phyloP scores from a whole-genome alignment of 2,329 filamentous ascomycete genomes.

The Emmonsiellopsis sp. region DNA sequence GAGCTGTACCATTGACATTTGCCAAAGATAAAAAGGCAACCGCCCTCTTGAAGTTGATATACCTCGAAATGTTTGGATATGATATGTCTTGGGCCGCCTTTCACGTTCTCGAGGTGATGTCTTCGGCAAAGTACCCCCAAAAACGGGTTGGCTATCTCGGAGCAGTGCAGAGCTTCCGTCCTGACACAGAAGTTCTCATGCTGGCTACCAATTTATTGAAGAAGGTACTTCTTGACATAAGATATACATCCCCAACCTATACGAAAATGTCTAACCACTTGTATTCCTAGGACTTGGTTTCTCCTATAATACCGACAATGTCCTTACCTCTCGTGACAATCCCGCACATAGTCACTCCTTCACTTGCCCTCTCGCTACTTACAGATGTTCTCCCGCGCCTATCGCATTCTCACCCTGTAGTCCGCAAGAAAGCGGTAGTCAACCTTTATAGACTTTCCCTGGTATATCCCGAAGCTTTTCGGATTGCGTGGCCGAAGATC shows the following conservation, averaged over 20 bases:
- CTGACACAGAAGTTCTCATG: conserved; percentile 96
- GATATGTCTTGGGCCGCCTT: conserved; percentile 99
- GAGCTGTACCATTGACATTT: not conserved
- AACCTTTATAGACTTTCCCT: conserved; percentile 87
- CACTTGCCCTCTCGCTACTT: conserved; percentile 80
- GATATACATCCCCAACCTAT: not conserved
- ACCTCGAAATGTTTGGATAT: conserved; percentile 97
- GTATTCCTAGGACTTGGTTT: conserved; percentile 46
- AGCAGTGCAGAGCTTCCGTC: conserved; percentile 89
- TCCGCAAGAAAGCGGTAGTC: conserved; percentile 93
- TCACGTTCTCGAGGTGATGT: conserved; percentile 98
- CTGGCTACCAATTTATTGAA: conserved; percentile 92
- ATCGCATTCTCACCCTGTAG: conserved; percentile 72
- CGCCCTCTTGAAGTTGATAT: conserved; percentile 88
- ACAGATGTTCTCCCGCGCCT: conserved; percentile 79
- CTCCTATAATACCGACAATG: conserved; percentile 63
- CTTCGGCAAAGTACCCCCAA: conserved; percentile 84
- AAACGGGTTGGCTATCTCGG: conserved; percentile 93
- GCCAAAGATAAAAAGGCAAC: conserved; percentile 81
- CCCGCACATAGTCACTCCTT: conserved; percentile 90
- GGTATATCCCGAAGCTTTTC: conserved; percentile 90
- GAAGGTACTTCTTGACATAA: conserved; percentile 49
- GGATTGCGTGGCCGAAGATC: conserved; percentile 93
- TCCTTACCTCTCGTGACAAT: conserved; percentile 79
- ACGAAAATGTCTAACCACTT: conserved; percentile 10